A percentile compares a stretch with the other conserved stretches of the same genome.
These are phyloP conservation scores for Chimonanthus salicifolius DNA, from an alignment of 164 flowering plant species.

Conservation along the genomic window DNA sequence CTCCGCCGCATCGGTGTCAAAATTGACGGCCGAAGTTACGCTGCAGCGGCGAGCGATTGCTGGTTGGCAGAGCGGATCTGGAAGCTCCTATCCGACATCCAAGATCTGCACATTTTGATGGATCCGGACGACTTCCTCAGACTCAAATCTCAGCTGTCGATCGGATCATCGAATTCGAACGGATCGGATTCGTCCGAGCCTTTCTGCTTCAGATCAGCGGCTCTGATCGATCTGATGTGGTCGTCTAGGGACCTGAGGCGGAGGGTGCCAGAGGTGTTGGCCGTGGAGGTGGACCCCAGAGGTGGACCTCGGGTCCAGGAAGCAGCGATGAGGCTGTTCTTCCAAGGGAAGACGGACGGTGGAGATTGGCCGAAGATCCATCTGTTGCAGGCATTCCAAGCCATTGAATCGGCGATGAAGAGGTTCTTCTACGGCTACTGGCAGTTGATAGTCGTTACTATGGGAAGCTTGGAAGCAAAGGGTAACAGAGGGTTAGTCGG, in stretches of 20 bases:
- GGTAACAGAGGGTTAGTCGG: conserved; percentile 27
- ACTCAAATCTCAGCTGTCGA: conserved; percentile 48
- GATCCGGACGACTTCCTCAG: conserved; percentile 82
- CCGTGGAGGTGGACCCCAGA: conserved; percentile 82
- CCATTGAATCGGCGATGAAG: conserved; percentile 65
- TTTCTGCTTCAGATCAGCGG: conserved; percentile 67
- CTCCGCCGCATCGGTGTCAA: conserved; percentile 32
- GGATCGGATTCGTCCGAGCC: conserved; percentile 34
- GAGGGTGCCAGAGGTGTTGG: conserved; percentile 67
- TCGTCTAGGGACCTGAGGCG: conserved; percentile 62
- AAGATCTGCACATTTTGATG: conserved; percentile 61
- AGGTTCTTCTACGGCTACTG: conserved; percentile 62
- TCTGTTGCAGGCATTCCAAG: conserved; percentile 71
- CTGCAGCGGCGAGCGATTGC: conserved; percentile 46
- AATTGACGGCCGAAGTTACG: conserved; percentile 30
- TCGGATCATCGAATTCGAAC: conserved; percentile 24
- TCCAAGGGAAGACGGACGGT: conserved; percentile 31
- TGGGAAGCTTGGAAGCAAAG: conserved; percentile 84
- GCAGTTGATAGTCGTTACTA: conserved; percentile 51
- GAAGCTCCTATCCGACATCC: conserved; percentile 62
- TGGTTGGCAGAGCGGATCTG: conserved; percentile 65
- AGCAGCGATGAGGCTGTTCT: conserved; percentile 78
- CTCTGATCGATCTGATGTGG: conserved; percentile 44
- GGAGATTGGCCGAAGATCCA: conserved; percentile 46
- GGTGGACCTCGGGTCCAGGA: conserved; percentile 94